These are phyloP conservation scores for Bonia amplexicaulis DNA, from an alignment of 176 grass and related monocot genomes.

Conservation along the genomic window DNA sequence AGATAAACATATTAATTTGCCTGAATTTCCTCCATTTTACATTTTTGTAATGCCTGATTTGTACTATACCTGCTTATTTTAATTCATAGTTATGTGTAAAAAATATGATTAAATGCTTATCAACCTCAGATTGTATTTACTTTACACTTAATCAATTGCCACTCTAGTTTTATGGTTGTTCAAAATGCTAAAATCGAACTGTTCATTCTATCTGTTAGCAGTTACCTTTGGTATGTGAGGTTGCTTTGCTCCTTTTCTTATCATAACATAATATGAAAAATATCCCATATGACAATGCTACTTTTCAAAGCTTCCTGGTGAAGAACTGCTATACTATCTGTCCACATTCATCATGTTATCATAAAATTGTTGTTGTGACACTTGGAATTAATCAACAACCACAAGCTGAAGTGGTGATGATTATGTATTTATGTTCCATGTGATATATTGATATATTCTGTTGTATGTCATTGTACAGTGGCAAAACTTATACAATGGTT, in stretches of 20 bases:
- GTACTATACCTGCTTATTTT: neutral
- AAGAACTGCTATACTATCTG: neutral
- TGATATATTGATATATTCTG: slow-evolving; percentile 8
- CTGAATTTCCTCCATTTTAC: neutral
- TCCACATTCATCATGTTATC: neutral
- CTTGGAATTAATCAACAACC: neutral
- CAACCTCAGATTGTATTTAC: neutral
- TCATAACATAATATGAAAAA: neutral
- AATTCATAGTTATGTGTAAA: neutral
- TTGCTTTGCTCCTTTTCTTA: neutral
- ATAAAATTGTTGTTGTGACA: neutral
- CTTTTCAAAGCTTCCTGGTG: neutral
- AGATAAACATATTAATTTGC: neutral
- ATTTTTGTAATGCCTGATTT: neutral
- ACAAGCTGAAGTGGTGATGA: neutral
- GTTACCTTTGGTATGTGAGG: neutral
- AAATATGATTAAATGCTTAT: neutral
- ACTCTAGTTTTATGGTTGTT: neutral
- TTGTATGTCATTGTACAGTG: slow-evolving; percentile 50
- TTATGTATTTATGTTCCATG: slow-evolving; percentile 8
- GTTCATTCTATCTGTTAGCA: neutral
- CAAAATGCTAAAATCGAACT: neutral
- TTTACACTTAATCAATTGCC: neutral
- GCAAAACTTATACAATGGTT: slow-evolving; percentile 99
- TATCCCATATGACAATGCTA: neutral